Percentiles rank a stretch among this genome's conserved stretches.
Conservation (phyloP, 2,329 filamentous ascomycete species). For the Rugonectria rugulosa region DNA sequence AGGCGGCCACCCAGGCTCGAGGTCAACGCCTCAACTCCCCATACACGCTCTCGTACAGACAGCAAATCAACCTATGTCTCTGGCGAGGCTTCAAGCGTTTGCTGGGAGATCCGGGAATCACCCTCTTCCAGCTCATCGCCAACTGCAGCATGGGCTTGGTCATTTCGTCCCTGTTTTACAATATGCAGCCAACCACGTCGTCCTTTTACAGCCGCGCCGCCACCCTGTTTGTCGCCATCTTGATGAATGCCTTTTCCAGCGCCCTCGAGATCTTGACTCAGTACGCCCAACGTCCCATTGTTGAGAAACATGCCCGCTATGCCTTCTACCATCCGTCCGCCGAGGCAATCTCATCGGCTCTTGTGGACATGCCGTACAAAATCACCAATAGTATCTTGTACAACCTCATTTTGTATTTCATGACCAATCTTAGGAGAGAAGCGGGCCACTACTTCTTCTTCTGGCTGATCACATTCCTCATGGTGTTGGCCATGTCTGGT, state of each 20-base stretch:
- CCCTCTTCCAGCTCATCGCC: constrained; percentile 12
- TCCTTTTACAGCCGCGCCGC: constrained; percentile 45
- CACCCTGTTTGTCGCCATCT: constrained; percentile 60
- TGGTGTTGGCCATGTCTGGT: constrained; percentile 70
- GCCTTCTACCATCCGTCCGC: constrained; percentile 50
- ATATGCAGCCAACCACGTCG: not conserved
- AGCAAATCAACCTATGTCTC: constrained; percentile 16
- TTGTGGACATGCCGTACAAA: constrained; percentile 55
- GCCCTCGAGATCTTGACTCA: constrained; percentile 48
- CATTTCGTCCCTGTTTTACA: constrained; percentile 17
- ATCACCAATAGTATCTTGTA: constrained; percentile 49
- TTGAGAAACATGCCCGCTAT: constrained; percentile 51
- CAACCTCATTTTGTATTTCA: constrained; percentile 58
- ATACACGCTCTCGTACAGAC: constrained; percentile 14
- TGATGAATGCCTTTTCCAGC: constrained; percentile 58
- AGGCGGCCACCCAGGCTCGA: constrained; percentile 3
- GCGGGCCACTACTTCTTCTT: constrained; percentile 58
- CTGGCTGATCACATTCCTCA: constrained; percentile 55
- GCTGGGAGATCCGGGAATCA: constrained; percentile 4
- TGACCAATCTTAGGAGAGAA: constrained; percentile 53
- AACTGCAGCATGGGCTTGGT: constrained; percentile 7
- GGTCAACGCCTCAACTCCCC: constrained; percentile 19
- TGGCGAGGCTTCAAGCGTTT: constrained; percentile 19
- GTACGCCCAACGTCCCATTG: constrained; percentile 47
- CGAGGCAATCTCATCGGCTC: constrained; percentile 45